Evolutionary conservation across 202 grass and related monocot genomes (phyloP).

Genomic region (Panicum virgatum): DNA sequence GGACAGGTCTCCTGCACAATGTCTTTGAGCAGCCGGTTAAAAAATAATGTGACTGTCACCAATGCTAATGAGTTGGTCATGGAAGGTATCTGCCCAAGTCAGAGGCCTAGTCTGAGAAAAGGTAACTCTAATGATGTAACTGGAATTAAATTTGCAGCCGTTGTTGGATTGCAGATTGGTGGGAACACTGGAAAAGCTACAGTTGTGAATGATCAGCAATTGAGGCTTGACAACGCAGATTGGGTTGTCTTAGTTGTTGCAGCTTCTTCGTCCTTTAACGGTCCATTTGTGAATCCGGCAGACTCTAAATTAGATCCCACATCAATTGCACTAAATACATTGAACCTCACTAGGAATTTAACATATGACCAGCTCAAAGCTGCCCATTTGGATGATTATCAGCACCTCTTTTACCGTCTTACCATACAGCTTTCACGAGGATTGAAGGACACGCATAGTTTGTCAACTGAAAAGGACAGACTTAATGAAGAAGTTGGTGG

Average conservation of each 20-base stretch:
- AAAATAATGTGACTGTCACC: constrained; percentile 34
- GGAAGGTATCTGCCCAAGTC: constrained; percentile 59
- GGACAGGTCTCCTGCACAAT: constrained; percentile 57
- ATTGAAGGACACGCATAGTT: neutral
- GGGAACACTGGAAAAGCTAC: constrained; percentile 30
- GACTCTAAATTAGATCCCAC: constrained; percentile 61
- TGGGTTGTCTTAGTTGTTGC: constrained; percentile 61
- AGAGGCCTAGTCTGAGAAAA: constrained; percentile 32
- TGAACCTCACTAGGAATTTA: constrained; percentile 51
- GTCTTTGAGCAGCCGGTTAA: constrained; percentile 53
- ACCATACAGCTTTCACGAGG: constrained; percentile 52
- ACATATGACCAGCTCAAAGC: constrained; percentile 59
- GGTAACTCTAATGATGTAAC: constrained; percentile 18
- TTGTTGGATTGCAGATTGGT: constrained; percentile 52
- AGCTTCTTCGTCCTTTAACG: constrained; percentile 62
- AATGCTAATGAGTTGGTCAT: constrained; percentile 59
- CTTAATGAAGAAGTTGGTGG: constrained; percentile 16
- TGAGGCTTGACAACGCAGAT: constrained; percentile 68
- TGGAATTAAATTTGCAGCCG: constrained; percentile 69
- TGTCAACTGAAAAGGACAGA: neutral
- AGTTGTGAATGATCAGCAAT: constrained; percentile 46
- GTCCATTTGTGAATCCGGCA: constrained; percentile 59
- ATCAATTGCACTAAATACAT: constrained; percentile 36
- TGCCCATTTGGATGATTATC: constrained; percentile 79
- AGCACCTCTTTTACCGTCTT: constrained; percentile 67